Evolutionary conservation across 2,329 filamentous ascomycete species (phyloP).

Genomic region (Penicillium capsulatum): DNA sequence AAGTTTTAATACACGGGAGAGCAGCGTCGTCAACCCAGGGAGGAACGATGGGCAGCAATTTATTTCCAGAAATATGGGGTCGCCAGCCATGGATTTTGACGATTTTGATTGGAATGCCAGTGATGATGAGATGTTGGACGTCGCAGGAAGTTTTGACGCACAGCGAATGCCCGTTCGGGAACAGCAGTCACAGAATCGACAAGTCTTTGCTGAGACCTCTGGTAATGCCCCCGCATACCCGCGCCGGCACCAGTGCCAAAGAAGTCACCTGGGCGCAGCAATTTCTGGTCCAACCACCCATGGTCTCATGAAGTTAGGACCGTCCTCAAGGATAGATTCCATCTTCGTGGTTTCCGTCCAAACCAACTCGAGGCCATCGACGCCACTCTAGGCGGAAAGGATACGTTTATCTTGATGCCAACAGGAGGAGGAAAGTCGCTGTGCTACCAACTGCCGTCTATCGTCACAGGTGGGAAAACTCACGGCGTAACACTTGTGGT

Average conservation of each 20-base stretch:
- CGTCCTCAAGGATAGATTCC: constrained; percentile 77
- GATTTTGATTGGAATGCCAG: constrained; percentile 44
- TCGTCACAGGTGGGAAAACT: constrained; percentile 76
- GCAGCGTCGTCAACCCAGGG: constrained; percentile 19
- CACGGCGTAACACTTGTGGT: constrained; percentile 84
- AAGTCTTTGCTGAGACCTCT: constrained; percentile 41
- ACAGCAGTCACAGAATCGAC: constrained; percentile 23
- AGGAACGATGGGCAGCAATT: constrained; percentile 24
- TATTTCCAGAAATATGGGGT: constrained; percentile 43
- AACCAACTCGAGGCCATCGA: constrained; percentile 97
- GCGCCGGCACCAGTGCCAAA: constrained; percentile 14
- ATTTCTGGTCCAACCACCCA: constrained; percentile 56
- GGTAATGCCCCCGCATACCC: constrained; percentile 35
- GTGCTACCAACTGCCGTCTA: constrained; percentile 90
- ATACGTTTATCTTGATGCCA: constrained; percentile 95
- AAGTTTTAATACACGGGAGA: constrained; percentile 10
- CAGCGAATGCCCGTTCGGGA: constrained; percentile 13
- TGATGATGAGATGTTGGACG: constrained; percentile 47
- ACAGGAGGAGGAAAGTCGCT: constrained; percentile 95
- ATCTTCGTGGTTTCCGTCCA: constrained; percentile 77
- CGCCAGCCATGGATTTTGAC: constrained; percentile 25
- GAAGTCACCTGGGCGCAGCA: constrained; percentile 31
- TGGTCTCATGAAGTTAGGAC: constrained; percentile 85
- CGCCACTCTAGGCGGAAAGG: constrained; percentile 77
- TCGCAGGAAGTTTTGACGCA: constrained; percentile 34